phyloP scores from a whole-genome alignment of 139 green algal species.

The Volvox reticuliferus region DNA sequence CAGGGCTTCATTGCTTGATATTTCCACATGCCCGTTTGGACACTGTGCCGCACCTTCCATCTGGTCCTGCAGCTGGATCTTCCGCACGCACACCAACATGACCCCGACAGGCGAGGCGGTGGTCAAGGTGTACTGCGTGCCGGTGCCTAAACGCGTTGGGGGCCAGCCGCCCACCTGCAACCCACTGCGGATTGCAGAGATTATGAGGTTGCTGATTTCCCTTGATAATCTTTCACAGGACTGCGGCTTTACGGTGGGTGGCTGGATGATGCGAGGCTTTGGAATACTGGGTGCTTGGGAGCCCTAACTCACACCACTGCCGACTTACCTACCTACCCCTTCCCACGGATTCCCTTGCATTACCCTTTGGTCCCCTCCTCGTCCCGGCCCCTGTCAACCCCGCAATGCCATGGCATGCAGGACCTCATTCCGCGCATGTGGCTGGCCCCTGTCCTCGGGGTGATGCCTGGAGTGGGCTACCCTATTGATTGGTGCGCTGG shows the following conservation, averaged over 20 bases:
- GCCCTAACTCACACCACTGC: no score
- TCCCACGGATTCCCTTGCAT: no score
- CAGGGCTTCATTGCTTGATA: no score
- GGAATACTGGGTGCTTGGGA: no score
- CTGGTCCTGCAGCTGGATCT: constrained; percentile 39
- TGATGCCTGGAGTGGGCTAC: constrained; percentile 47
- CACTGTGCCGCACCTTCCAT: no score
- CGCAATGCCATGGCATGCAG: background rate
- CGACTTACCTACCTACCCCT: no score
- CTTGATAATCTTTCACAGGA: constrained; percentile 51
- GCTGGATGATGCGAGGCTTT: background rate
- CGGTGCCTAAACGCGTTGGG: constrained; percentile 38
- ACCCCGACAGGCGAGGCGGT: constrained; percentile 31
- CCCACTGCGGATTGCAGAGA: constrained; percentile 8
- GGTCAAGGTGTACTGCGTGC: constrained; percentile 63
- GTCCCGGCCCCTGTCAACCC: no score
- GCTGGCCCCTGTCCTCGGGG: constrained; percentile 45
- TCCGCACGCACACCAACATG: constrained; percentile 37
- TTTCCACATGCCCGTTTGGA: no score
- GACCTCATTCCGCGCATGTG: constrained; percentile 53
- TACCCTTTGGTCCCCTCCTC: no score
- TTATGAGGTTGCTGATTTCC: constrained; percentile 56
- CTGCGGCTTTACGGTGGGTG: constrained; percentile 54
- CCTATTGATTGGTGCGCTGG: constrained; percentile 42
- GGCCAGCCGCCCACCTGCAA: constrained; percentile 2